Percentiles rank a stretch among this genome's conserved stretches.
Conservation (phyloP, 2,329 filamentous ascomycete species). For the Colletotrichum karsti region DNA sequence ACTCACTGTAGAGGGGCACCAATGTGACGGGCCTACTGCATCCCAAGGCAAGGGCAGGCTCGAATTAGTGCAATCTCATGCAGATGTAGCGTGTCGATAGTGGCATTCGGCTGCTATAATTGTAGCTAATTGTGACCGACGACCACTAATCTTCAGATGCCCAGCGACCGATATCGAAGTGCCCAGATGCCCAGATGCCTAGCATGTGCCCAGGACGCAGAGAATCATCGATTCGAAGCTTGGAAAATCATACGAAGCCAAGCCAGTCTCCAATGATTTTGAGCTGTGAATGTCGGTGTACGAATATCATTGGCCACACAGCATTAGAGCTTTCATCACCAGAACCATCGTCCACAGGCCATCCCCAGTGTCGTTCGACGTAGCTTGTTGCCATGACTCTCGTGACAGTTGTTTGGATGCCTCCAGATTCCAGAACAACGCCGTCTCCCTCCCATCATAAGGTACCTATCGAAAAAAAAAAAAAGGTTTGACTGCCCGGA, state of each 20-base stretch:
- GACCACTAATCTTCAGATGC: background rate
- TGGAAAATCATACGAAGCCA: background rate
- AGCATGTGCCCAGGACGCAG: slow-evolving; percentile 7
- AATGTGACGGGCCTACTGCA: background rate
- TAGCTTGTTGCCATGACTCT: background rate
- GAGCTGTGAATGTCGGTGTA: background rate
- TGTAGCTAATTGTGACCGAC: background rate
- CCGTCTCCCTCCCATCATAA: background rate
- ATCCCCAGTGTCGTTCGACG: background rate
- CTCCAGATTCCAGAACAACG: too few relatives aligned
- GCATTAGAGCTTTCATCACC: background rate
- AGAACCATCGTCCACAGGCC: background rate
- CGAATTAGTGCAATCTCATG: background rate
- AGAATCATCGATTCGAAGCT: background rate
- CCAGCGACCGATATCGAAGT: background rate
- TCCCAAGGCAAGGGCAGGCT: background rate
- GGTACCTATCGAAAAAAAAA: background rate
- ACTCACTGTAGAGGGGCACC: slow-evolving; percentile 8
- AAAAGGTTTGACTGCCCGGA: background rate
- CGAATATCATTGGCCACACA: background rate
- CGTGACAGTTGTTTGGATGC: background rate
- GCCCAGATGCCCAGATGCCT: background rate
- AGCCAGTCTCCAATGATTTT: background rate
- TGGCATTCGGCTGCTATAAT: too few relatives aligned
- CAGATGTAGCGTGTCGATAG: slow-evolving; percentile 1